Percentiles rank a stretch among this genome's conserved stretches.
Conservation (phyloP, 148 eudicot genomes). For the Chenopodium berlandieri region DNA sequence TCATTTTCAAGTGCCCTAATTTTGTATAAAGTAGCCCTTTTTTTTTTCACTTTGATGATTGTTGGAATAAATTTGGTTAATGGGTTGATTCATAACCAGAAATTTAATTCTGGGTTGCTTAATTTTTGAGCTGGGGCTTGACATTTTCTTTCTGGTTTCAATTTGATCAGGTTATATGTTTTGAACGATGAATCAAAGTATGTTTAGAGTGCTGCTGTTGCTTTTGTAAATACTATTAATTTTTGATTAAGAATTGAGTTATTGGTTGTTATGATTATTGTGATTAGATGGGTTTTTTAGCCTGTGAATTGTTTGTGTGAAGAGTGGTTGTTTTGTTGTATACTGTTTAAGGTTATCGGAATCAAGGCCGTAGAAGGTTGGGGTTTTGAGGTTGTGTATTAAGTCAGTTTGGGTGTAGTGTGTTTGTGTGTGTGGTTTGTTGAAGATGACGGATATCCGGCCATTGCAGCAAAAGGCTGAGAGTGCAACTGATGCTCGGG, state of each 20-base stretch:
- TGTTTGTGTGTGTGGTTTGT: slow-evolving; percentile 3
- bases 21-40: no score
- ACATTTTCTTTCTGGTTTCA: background rate
- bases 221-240: slow-evolving; percentile 13
- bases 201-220: background rate
- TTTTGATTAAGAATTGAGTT: slow-evolving; percentile 23
- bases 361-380: background rate
- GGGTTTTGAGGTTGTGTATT: slow-evolving; percentile 17
- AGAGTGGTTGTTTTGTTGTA: slow-evolving; percentile 12
- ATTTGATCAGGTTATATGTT: slow-evolving; percentile 32
- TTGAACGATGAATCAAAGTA: slow-evolving; percentile 18
- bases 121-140: background rate
- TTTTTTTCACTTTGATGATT: background rate
- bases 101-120: background rate
- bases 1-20: background rate
- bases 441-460: slow-evolving; percentile 60
- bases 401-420: slow-evolving; percentile 6
- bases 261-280: slow-evolving; percentile 21
- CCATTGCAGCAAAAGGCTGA: slow-evolving; percentile 78
- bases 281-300: slow-evolving; percentile 21
- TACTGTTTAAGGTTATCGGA: background rate
- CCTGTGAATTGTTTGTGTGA: slow-evolving; percentile 11
- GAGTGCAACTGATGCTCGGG: slow-evolving; percentile 45
- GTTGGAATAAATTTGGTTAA: background rate
- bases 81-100: background rate